These are phyloP conservation scores for Mallotus nudiflorus DNA, from an alignment of 345 rosid species.

Conservation along the genomic window DNA sequence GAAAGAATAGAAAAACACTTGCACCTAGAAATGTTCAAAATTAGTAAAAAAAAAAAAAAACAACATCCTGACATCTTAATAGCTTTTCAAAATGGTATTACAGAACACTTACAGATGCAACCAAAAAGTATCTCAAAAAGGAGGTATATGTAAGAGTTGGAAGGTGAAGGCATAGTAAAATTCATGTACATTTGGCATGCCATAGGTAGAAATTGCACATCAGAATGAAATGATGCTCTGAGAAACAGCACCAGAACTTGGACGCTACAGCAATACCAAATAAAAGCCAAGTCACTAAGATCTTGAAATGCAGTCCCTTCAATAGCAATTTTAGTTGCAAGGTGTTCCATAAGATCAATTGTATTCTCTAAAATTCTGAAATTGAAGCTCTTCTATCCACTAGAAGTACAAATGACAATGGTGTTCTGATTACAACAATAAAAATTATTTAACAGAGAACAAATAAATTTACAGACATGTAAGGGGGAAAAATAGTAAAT, in stretches of 20 bases:
- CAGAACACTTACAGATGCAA: background rate
- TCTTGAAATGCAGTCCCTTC: background rate
- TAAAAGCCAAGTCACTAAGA: background rate
- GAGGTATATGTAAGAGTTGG: background rate
- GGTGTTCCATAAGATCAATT: background rate
- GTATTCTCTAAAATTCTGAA: background rate
- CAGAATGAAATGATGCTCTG: background rate
- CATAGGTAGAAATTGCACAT: background rate
- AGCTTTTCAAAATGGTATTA: background rate
- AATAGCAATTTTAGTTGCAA: background rate
- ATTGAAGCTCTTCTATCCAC: background rate
- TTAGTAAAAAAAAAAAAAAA: background rate
- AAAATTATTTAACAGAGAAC: too few relatives aligned
- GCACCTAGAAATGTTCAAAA: background rate
- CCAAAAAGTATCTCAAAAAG: background rate
- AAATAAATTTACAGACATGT: too few relatives aligned
- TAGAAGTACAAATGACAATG: background rate
- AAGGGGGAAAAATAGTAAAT: background rate
- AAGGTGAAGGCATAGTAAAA: background rate
- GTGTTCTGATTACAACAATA: background rate
- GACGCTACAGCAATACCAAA: background rate
- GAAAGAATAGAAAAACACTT: background rate
- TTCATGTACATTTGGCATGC: background rate
- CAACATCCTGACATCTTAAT: background rate
- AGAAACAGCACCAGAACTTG: background rate